Evolutionary conservation across 805 yeast genomes (phyloP), one percentile per base, ranked within the genome.

Genomic region (Candida xyloterini): DNA sequence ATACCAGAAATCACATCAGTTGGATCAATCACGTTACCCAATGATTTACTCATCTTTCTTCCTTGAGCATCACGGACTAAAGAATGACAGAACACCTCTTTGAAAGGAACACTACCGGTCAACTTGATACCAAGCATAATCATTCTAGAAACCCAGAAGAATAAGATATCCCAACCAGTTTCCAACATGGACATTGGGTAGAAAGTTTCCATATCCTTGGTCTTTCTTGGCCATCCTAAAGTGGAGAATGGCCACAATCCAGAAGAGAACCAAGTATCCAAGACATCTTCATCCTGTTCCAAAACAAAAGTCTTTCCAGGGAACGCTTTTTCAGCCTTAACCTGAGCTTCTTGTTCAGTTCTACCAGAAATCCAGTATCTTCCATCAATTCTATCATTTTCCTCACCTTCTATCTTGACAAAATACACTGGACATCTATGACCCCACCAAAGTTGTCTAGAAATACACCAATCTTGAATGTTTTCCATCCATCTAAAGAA

Each of bases 71-170:
- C 99, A 70, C 99, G 89, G 30, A 93, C 96, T 64, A 93, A 81
- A 13, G 99, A 90, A 66, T 93, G 99, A 68, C 98, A 91, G 79
- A 88, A 93, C 13, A 93, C 98, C 67, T 93, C 98, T 53, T 78
- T 81, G 76, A 93, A 93, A 45, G 99, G 99, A 51, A 87, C 78
- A 43, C 80, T 69, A 36, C 96, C 97, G 18, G 96, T 87, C 64
- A 91, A 73, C 67, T 91, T 90, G 55, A 89, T 64, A 48, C 96
- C 93, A 59, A 93, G 71, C 70, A 91, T 75, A 50, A 91, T 83
- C 99, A 93, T 93, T 70, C 99, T 81, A 21, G 93, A 76, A 38
- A 93, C 98, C 99, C 99, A 93, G 84, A 93, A 93, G 79, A 93
- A 93, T 60, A 93, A 73, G 61, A 91, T 91, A 72, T 91, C 99